These are phyloP conservation scores for Syzygium syzygioides DNA, from an alignment of 441 rosid species.

Conservation along the genomic window DNA sequence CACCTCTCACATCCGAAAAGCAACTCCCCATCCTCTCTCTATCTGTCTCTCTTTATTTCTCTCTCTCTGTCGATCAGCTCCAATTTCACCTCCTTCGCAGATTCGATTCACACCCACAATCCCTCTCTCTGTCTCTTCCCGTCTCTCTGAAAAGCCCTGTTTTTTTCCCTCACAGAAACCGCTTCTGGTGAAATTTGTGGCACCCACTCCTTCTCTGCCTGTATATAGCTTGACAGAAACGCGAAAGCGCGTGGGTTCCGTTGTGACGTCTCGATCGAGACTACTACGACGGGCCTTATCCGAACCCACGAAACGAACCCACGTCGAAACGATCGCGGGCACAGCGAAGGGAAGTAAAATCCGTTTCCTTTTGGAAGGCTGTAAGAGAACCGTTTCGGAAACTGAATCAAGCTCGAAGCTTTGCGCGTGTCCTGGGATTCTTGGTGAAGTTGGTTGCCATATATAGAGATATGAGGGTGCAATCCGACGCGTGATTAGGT, in stretches of 20 bases:
- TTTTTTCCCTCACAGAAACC: no score
- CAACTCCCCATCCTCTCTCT: neutral
- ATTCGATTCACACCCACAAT: neutral
- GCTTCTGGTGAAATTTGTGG: no score
- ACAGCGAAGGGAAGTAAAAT: fast-evolving
- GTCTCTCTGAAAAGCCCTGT: neutral
- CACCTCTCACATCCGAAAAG: constrained; percentile 41
- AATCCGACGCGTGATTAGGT: neutral
- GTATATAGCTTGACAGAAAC: fast-evolving
- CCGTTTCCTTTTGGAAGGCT: neutral
- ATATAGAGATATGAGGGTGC: fast-evolving
- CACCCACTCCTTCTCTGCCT: no score
- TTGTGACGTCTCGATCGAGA: neutral
- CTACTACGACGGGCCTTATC: neutral
- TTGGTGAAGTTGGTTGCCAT: neutral
- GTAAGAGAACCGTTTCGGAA: fast-evolving
- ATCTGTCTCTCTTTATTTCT: neutral
- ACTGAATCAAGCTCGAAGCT: neutral
- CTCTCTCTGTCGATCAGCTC: neutral
- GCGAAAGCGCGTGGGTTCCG: neutral
- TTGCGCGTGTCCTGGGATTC: neutral
- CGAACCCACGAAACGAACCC: neutral
- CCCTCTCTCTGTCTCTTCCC: neutral
- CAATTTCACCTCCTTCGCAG: neutral
- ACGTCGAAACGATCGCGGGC: neutral